phyloP scores from a whole-genome alignment of 371 early-diverging fungal species.

The Rhizopus microsporus region DNA sequence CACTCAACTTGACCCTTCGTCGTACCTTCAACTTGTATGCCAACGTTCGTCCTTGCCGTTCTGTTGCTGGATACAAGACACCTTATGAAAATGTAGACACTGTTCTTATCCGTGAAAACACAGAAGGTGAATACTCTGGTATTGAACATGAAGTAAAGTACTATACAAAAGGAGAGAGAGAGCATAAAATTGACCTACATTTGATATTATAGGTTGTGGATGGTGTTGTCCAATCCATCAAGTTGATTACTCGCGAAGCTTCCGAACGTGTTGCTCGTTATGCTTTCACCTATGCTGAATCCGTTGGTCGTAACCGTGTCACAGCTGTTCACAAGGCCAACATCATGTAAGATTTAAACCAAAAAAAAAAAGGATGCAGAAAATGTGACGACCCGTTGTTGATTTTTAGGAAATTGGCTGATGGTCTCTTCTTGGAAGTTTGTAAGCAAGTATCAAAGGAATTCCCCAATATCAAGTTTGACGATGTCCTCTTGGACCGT shows the following conservation, averaged over 20 bases:
- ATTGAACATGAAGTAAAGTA: slow-evolving; percentile 87
- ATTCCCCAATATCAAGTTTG: slow-evolving; percentile 91
- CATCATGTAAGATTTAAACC: slow-evolving; percentile 39
- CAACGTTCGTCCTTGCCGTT: slow-evolving; percentile 97
- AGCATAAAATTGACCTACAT: not conserved
- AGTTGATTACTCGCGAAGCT: slow-evolving; percentile 96
- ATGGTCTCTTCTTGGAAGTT: slow-evolving; percentile 95
- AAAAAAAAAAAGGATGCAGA: too few relatives aligned
- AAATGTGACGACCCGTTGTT: not conserved
- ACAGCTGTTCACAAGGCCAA: slow-evolving; percentile 95
- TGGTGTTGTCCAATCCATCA: slow-evolving; percentile 98
- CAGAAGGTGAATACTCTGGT: slow-evolving; percentile 98
- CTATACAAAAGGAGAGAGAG: not conserved
- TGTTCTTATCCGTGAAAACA: slow-evolving; percentile 98
- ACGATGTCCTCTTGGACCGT: slow-evolving; percentile 91
- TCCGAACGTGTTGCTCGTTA: slow-evolving; percentile 91
- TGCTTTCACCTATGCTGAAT: slow-evolving; percentile 93
- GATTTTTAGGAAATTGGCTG: slow-evolving; percentile 78
- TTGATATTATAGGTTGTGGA: slow-evolving; percentile 69
- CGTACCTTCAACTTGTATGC: slow-evolving; percentile 97
- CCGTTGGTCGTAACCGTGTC: slow-evolving; percentile 89
- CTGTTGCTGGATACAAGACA: slow-evolving; percentile 93
- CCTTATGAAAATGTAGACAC: slow-evolving; percentile 96
- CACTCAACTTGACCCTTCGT: slow-evolving; percentile 96
- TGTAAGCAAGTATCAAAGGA: slow-evolving; percentile 90